Percentiles rank a stretch among this genome's conserved stretches.
These are phyloP conservation scores for Acrocalymma vagum DNA, from an alignment of 2,329 filamentous ascomycete genomes.

Conservation along the genomic window DNA sequence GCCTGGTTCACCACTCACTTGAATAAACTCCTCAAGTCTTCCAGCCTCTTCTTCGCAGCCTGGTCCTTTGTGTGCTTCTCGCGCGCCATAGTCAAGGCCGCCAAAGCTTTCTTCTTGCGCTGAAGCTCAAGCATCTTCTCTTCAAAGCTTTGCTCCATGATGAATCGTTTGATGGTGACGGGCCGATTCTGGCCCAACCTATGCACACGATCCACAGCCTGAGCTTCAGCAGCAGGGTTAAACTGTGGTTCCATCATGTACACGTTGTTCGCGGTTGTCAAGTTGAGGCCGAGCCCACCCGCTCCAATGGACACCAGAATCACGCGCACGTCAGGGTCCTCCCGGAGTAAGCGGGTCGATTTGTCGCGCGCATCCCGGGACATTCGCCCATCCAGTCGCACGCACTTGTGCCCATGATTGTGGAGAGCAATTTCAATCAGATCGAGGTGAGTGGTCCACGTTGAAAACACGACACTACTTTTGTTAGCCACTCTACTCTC, in stretches of 20 bases:
- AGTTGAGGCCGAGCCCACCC: constrained; percentile 88
- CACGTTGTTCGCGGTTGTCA: constrained; percentile 84
- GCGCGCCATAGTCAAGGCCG: constrained; percentile 72
- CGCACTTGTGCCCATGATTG: constrained; percentile 70
- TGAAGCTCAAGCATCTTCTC: constrained; percentile 92
- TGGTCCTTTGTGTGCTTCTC: constrained; percentile 67
- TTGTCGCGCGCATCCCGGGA: constrained; percentile 74
- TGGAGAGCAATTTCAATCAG: constrained; percentile 85
- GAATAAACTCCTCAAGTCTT: constrained; percentile 69
- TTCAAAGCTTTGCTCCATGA: constrained; percentile 92
- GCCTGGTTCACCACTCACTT: constrained; percentile 24
- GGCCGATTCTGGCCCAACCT: constrained; percentile 77
- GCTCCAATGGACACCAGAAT: constrained; percentile 93
- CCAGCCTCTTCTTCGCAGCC: constrained; percentile 70
- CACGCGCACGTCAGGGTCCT: constrained; percentile 74
- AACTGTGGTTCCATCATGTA: constrained; percentile 99
- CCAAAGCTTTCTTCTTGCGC: constrained; percentile 90
- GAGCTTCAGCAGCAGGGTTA: constrained; percentile 93
- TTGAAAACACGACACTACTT: constrained; percentile 87
- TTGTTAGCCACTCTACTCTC: no score
- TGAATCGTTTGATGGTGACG: constrained; percentile 85
- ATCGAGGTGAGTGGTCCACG: constrained; percentile 95
- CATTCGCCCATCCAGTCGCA: constrained; percentile 93
- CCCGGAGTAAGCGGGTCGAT: constrained; percentile 80
- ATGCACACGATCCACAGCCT: constrained; percentile 87